phyloP scores from a whole-genome alignment of 2,329 filamentous ascomycete species.

The Falciphora oryzae region DNA sequence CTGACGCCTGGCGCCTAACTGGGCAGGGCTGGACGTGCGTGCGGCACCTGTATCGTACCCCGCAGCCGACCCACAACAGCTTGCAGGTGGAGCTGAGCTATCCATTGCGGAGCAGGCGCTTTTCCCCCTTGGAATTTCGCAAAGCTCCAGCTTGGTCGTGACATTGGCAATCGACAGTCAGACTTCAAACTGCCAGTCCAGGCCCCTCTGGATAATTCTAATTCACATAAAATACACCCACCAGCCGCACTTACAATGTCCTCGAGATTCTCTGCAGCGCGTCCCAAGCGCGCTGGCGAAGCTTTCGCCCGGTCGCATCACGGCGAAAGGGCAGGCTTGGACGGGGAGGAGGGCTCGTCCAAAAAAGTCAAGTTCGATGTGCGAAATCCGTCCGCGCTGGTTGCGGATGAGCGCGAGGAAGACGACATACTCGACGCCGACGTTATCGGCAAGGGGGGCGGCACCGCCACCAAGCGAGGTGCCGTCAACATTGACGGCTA shows the following conservation, averaged over 20 bases:
- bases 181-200: conserved; percentile 2
- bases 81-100: neutral
- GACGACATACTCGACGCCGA: conserved; percentile 78
- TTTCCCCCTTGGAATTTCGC: neutral
- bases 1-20: neutral
- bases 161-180: neutral
- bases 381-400: conserved; percentile 88
- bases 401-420: conserved; percentile 70
- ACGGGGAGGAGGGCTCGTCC: conserved; percentile 25
- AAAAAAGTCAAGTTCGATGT: conserved; percentile 92
- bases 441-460: conserved; percentile 75
- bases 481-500: conserved; percentile 97
- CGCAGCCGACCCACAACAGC: neutral
- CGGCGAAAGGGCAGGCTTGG: conserved; percentile 40
- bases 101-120: no score
- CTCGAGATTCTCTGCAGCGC: conserved; percentile 57
- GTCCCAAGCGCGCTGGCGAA: conserved; percentile 79
- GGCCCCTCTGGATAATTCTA: conserved; percentile 7
- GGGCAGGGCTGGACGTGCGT: neutral
- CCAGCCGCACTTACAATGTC: conserved; percentile 35
- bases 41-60: neutral
- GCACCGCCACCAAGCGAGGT: conserved; percentile 75
- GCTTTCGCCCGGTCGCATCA: conserved; percentile 72
- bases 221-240: neutral
- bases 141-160: neutral